Conservation (phyloP, 169 alveolate species). For the Neospora caninum region DNA sequence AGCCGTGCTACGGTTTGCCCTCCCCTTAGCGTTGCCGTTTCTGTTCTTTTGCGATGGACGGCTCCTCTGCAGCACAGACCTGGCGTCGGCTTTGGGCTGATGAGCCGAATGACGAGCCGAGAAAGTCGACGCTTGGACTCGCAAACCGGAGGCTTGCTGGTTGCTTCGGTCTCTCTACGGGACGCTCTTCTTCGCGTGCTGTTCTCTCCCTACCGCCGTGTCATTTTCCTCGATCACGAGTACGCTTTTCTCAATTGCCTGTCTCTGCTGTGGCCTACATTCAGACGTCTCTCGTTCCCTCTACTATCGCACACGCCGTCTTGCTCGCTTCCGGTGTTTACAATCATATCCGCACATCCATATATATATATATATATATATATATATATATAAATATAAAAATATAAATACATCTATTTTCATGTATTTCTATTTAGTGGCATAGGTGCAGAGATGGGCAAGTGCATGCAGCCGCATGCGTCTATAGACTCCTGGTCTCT, state of each 20-base stretch:
- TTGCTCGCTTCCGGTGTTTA: too few species aligned
- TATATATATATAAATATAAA: not conserved
- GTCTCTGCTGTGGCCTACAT: too few species aligned
- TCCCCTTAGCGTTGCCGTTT: too few species aligned
- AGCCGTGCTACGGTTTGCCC: too few species aligned
- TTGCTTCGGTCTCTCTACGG: not conserved
- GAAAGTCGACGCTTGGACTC: not conserved
- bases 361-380: not conserved
- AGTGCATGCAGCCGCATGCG: too few species aligned
- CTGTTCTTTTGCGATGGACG: too few species aligned
- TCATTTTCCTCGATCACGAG: not conserved
- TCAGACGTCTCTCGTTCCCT: too few species aligned
- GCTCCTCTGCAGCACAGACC: too few species aligned
- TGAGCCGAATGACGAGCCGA: not conserved
- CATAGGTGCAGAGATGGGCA: too few species aligned
- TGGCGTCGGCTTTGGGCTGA: not conserved
- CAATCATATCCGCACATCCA: too few species aligned
- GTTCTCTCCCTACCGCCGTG: constrained; percentile 22
- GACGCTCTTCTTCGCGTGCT: constrained; percentile 27
- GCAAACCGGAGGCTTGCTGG: not conserved
- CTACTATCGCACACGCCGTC: too few species aligned
- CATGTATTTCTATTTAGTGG: not conserved
- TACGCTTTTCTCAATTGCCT: not conserved
- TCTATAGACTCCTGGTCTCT: too few species aligned
- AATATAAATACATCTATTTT: not conserved